Evolutionary conservation across 306 rosid genomes (phyloP).

Genomic region (Myrica gale): DNA sequence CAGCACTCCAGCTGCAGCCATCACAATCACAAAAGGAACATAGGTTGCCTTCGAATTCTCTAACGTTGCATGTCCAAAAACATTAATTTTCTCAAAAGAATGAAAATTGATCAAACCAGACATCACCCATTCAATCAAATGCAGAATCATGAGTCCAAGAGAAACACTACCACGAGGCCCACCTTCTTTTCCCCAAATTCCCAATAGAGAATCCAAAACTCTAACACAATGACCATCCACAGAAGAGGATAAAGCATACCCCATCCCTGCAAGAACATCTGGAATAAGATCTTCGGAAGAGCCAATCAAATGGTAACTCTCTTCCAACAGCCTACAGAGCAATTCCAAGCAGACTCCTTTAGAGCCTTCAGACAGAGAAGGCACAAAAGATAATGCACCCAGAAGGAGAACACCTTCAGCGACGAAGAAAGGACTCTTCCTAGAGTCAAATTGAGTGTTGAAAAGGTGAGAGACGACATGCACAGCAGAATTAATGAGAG

Average conservation of each 20-base stretch:
- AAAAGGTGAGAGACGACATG: slow-evolving; percentile 36
- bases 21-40: slow-evolving; percentile 59
- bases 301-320: slow-evolving; percentile 40
- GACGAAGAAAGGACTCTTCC: slow-evolving; percentile 37
- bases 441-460: slow-evolving; percentile 34
- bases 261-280: slow-evolving; percentile 74
- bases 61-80: slow-evolving; percentile 39
- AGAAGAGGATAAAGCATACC: slow-evolving; percentile 77
- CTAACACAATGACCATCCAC: slow-evolving; percentile 40
- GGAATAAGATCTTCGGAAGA: slow-evolving; percentile 46
- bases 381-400: slow-evolving; percentile 59
- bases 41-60: slow-evolving; percentile 42
- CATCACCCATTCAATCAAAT: slow-evolving; percentile 74
- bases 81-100: slow-evolving; percentile 40
- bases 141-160: slow-evolving; percentile 71
- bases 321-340: slow-evolving; percentile 39
- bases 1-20: slow-evolving; percentile 79
- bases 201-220: slow-evolving; percentile 56
- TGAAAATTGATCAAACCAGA: slow-evolving; percentile 49
- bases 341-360: slow-evolving; percentile 56
- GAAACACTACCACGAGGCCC: slow-evolving; percentile 50
- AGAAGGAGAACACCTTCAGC: slow-evolving; percentile 57
- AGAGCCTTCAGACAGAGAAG: slow-evolving; percentile 45
- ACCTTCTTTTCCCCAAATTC: slow-evolving; percentile 56
- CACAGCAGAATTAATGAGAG: slow-evolving; percentile 50